These are phyloP conservation scores for Hypericum perforatum DNA, from an alignment of 345 rosid species.

Conservation along the genomic window DNA sequence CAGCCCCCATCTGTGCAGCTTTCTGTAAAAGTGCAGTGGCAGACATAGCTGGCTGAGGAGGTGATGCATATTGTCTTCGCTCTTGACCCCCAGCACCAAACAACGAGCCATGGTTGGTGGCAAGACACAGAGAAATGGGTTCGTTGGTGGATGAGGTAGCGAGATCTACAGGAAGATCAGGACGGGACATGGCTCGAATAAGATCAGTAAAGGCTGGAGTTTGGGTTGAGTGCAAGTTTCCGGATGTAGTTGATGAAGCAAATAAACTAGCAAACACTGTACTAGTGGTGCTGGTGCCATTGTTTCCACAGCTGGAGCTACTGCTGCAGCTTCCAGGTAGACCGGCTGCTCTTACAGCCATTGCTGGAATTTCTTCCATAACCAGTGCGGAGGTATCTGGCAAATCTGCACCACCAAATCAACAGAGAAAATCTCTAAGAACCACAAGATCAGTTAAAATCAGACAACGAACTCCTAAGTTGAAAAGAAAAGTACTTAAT, in stretches of 20 bases:
- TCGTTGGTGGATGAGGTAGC: slow-evolving; percentile 45
- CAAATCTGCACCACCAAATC: slow-evolving; percentile 34
- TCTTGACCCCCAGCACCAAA: slow-evolving; percentile 54
- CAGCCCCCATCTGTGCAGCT: slow-evolving; percentile 93
- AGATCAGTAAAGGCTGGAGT: slow-evolving; percentile 35
- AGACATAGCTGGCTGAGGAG: slow-evolving; percentile 75
- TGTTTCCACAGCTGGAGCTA: slow-evolving; percentile 36
- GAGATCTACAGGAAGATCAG: slow-evolving; percentile 26
- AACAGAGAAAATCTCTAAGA: background rate
- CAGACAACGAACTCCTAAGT: too few species aligned
- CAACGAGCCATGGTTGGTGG: slow-evolving; percentile 50
- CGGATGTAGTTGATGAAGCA: slow-evolving; percentile 57
- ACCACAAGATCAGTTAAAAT: background rate
- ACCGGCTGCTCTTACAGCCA: slow-evolving; percentile 12
- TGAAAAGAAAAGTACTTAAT: too few species aligned
- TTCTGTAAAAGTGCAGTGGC: slow-evolving; percentile 93
- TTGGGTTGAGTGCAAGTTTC: slow-evolving; percentile 47
- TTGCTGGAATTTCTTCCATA: slow-evolving; percentile 32
- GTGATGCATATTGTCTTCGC: slow-evolving; percentile 53
- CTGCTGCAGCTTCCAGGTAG: slow-evolving; percentile 39
- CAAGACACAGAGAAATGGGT: slow-evolving; percentile 72
- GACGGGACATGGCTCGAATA: slow-evolving; percentile 31
- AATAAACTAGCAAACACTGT: slow-evolving; percentile 59
- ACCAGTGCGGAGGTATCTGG: slow-evolving; percentile 30
- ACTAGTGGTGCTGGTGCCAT: slow-evolving; percentile 41